Percentiles rank a stretch among this genome's conserved stretches.
Evolutionary conservation across 2,329 filamentous ascomycete genomes (phyloP).

Genomic region (Spiromastix sp.): DNA sequence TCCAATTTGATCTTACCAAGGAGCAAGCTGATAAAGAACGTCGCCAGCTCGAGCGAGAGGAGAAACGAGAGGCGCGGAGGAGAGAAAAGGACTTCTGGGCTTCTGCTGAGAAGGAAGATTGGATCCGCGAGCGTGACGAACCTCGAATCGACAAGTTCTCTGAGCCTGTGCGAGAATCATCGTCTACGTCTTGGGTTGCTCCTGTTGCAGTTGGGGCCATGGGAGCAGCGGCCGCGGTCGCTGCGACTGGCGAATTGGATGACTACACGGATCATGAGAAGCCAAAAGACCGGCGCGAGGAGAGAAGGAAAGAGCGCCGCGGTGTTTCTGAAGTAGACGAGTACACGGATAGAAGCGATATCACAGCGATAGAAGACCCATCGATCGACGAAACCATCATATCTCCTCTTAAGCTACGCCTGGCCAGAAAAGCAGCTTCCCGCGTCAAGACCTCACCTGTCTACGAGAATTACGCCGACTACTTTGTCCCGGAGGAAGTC

Average conservation of each 20-base stretch:
- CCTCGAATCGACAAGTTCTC: conserved; percentile 5
- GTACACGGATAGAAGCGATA: background rate
- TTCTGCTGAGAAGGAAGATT: background rate
- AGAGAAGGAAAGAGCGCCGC: conserved; percentile 31
- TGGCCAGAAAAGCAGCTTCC: conserved; percentile 21
- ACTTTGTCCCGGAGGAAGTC: conserved; percentile 31
- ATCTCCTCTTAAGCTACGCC: conserved; percentile 6
- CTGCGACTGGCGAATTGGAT: conserved; percentile 28
- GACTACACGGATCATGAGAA: conserved; percentile 22
- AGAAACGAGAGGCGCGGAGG: conserved; percentile 10
- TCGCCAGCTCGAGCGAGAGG: conserved; percentile 14
- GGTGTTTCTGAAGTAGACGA: conserved; percentile 13
- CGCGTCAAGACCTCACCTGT: conserved; percentile 23
- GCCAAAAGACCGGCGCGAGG: conserved; percentile 26
- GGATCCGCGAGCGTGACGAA: background rate
- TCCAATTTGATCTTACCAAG: conserved; percentile 48
- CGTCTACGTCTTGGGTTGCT: conserved; percentile 21
- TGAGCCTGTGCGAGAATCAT: conserved; percentile 20
- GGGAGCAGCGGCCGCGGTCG: conserved; percentile 37
- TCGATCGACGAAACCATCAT: conserved; percentile 1
- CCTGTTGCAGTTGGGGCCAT: conserved; percentile 41
- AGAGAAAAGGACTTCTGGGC: conserved; percentile 6
- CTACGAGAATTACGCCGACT: conserved; percentile 33
- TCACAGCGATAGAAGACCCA: background rate
- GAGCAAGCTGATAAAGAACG: conserved; percentile 44